Base-by-base conservation (phyloP, 2,329 filamentous ascomycete species). In the Ceratocystis alfenasii region DNA sequence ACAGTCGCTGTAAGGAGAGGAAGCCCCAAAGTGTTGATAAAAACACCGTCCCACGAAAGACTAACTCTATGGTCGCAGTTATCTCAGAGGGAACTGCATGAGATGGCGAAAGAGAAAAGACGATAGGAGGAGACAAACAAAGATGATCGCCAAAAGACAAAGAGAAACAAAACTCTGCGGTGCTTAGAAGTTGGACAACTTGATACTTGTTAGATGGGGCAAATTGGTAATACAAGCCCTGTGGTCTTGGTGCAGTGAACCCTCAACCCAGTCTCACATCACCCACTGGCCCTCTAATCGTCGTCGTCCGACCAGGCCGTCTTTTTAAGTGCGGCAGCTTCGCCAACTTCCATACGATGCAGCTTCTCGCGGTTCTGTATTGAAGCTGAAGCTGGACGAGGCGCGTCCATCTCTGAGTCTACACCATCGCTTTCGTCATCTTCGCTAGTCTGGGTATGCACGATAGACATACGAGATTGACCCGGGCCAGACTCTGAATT, bases 301-400 rank as follows among this genome's bases (percentile, higher is more conserved):
- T 78, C 76, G 0, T 77, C 75, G 1, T 76, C 73, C 1, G 77
- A 75, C 17, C 76, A 74, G 28, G 76, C 71, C 63, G 74, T 72
- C 71, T 73, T 74, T 65, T 72, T 74, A 3, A 84, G 73, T 7
- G 81, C 82, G 1, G 77, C 78, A 12, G 82, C 82, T 71, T 85
- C 82, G 66, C 79, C 80, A 1, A 82, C 78, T 69, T 85, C 82
- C 82, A 85, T 85, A 70, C 79, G 77, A 70, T 84, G 82, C 17
- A 85, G 75, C 64, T 78, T 80, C 66, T 82, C 77, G 20, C 74
- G 64, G 73, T 83, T 81, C 69, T 79, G 76, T 70, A 80, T 75
- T 67, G 78, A 76, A 67, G 76, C 74, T 73, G 68, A 67, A 73
- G 22, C 77, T 78, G 1, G 77, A 74, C 30, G 75, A 70, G 5